Evolutionary conservation across 2,329 filamentous ascomycete genomes (phyloP).

Genomic region (Aphanocladium album): DNA sequence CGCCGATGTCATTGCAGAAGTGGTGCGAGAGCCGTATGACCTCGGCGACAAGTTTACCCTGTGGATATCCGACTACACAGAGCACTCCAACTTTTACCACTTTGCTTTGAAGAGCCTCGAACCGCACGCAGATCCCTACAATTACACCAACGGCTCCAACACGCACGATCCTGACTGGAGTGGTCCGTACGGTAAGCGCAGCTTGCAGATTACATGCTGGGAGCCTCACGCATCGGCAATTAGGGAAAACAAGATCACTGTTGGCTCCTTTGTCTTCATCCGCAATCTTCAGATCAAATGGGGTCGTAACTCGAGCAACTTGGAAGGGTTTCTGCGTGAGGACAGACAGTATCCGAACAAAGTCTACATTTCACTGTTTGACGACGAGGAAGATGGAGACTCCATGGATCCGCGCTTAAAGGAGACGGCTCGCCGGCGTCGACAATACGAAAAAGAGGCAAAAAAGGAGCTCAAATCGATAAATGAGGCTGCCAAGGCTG

Average conservation of each 20-base stretch:
- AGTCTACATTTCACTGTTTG: conserved; percentile 53
- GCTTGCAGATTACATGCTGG: conserved; percentile 67
- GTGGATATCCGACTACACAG: conserved; percentile 80
- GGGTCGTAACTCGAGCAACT: conserved; percentile 42
- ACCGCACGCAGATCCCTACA: conserved; percentile 33
- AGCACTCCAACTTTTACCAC: conserved; percentile 59
- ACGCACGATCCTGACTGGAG: conserved; percentile 47
- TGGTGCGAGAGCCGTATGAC: conserved; percentile 51
- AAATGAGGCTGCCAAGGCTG: conserved; percentile 30
- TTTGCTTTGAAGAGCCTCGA: conserved; percentile 30
- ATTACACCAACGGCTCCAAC: conserved; percentile 40
- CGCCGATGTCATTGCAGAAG: conserved; percentile 66
- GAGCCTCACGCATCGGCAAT: conserved; percentile 60
- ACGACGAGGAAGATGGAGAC: conserved; percentile 34
- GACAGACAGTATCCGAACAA: conserved; percentile 46
- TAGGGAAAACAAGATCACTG: conserved; percentile 44
- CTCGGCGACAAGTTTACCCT: conserved; percentile 48
- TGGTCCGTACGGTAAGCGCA: conserved; percentile 69
- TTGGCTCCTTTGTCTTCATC: conserved; percentile 60
- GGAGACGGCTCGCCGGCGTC: conserved; percentile 57
- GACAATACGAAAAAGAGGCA: conserved; percentile 55
- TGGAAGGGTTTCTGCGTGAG: conserved; percentile 69
- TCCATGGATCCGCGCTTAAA: conserved; percentile 44
- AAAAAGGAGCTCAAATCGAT: conserved; percentile 36
- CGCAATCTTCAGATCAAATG: conserved; percentile 68